Conservation (phyloP, 106 monocot genomes). For the Dioscorea alata region DNA sequence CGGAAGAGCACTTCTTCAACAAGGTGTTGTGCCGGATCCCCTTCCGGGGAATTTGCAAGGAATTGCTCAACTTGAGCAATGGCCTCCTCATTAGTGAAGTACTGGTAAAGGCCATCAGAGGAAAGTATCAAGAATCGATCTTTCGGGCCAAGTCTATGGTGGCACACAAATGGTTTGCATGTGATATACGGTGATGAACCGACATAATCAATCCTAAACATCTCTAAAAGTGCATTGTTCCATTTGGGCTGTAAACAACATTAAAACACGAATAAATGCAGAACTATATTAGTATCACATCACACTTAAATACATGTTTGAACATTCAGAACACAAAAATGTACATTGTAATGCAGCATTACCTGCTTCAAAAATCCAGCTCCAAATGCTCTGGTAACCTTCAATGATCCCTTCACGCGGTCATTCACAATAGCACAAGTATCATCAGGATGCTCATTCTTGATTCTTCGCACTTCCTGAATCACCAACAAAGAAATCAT, state of each 20-base stretch:
- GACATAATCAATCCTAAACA: constrained; percentile 65
- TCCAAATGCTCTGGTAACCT: constrained; percentile 57
- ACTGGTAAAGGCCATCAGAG: constrained; percentile 82
- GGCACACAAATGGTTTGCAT: constrained; percentile 49
- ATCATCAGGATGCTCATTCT: constrained; percentile 82
- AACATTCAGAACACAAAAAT: too few species aligned
- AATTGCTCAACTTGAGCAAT: constrained; percentile 55
- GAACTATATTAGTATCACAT: too few species aligned
- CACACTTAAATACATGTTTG: too few species aligned
- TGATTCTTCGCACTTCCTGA: constrained; percentile 79
- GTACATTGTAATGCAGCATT: background rate
- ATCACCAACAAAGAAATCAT: background rate
- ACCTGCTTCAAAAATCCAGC: constrained; percentile 57
- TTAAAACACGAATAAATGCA: background rate
- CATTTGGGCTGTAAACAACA: constrained; percentile 59
- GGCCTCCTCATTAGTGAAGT: constrained; percentile 73
- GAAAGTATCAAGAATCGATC: constrained; percentile 70
- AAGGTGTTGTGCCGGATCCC: constrained; percentile 73
- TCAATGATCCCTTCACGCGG: constrained; percentile 52
- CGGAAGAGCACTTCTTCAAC: constrained; percentile 59
- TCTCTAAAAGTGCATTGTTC: constrained; percentile 62
- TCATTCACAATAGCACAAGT: constrained; percentile 32
- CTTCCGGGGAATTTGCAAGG: constrained; percentile 37
- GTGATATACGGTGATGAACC: constrained; percentile 63
- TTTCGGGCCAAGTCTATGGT: constrained; percentile 38